Percentiles rank a stretch among this genome's conserved stretches.
Conservation (phyloP, 176 grass and related monocot genomes). For the Oryza meyeriana region DNA sequence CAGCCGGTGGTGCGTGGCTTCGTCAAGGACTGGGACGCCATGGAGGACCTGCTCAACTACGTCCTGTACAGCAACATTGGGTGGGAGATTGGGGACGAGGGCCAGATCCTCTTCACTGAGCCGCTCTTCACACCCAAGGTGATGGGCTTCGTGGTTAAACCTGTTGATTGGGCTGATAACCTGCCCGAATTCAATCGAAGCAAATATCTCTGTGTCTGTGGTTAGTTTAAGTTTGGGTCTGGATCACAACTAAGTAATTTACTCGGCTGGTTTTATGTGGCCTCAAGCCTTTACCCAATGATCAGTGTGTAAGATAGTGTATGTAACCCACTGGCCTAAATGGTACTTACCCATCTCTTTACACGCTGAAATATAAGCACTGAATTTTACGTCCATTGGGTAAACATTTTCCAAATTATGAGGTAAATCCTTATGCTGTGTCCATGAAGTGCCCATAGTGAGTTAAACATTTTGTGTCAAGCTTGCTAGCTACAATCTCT, state of each 20-base stretch:
- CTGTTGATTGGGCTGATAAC: neutral
- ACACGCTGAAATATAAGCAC: neutral
- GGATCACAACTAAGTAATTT: neutral
- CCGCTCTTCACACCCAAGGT: slow-evolving; percentile 97
- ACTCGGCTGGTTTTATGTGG: neutral
- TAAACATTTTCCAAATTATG: neutral
- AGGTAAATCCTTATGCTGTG: neutral
- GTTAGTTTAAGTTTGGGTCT: neutral
- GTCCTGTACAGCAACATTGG: slow-evolving; percentile 86
- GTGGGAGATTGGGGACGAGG: slow-evolving; percentile 98
- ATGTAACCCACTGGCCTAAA: neutral
- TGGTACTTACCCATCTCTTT: neutral
- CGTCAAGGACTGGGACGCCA: slow-evolving; percentile 93
- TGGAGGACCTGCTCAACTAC: slow-evolving; percentile 90
- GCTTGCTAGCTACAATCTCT: neutral
- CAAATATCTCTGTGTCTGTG: neutral
- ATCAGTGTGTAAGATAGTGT: neutral
- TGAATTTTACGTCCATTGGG: neutral
- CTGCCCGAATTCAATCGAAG: neutral
- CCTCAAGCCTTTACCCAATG: neutral
- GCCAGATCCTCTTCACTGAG: slow-evolving; percentile 91
- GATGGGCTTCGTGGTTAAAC: neutral
- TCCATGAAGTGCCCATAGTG: neutral
- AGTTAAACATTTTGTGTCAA: neutral
- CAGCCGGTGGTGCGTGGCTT: slow-evolving; percentile 89